These are phyloP conservation scores for Solanum pinnatisectum DNA, from an alignment of 257 asterid species.

Conservation along the genomic window DNA sequence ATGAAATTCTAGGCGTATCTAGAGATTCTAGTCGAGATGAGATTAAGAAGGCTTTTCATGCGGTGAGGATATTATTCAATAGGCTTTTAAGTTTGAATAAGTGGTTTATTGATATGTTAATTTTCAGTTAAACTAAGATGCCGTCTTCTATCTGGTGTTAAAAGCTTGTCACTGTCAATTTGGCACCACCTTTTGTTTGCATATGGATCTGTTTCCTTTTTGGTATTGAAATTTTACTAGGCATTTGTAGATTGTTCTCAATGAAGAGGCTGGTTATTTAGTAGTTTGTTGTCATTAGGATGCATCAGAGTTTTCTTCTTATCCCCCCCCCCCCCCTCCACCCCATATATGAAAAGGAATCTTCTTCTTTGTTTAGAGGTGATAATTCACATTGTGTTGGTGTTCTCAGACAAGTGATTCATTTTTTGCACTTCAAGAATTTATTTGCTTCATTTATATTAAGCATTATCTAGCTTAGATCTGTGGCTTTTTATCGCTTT, in stretches of 20 bases:
- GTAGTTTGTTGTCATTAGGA: background rate
- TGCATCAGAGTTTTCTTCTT: background rate
- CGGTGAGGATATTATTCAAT: conserved; percentile 35
- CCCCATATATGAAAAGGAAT: background rate
- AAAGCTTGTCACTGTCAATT: background rate
- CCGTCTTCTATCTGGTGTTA: background rate
- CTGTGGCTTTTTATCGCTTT: background rate
- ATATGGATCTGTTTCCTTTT: background rate
- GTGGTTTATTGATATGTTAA: background rate
- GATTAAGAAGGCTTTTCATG: conserved; percentile 83
- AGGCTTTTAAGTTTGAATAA: background rate
- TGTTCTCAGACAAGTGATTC: background rate
- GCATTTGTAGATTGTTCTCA: background rate
- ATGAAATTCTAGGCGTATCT: conserved; percentile 74
- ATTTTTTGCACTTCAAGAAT: background rate
- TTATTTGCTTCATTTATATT: background rate
- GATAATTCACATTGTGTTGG: background rate
- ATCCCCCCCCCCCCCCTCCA: too few species aligned
- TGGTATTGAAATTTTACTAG: background rate
- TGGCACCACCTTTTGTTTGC: background rate
- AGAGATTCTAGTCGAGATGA: conserved; percentile 55
- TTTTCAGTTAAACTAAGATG: background rate
- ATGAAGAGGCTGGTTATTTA: background rate
- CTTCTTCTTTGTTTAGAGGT: background rate
- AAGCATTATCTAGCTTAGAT: background rate